Evolutionary conservation across 208 protist genomes (phyloP), one percentile per base, ranked within the genome.

Genomic region (Leishmania guyanensis): DNA sequence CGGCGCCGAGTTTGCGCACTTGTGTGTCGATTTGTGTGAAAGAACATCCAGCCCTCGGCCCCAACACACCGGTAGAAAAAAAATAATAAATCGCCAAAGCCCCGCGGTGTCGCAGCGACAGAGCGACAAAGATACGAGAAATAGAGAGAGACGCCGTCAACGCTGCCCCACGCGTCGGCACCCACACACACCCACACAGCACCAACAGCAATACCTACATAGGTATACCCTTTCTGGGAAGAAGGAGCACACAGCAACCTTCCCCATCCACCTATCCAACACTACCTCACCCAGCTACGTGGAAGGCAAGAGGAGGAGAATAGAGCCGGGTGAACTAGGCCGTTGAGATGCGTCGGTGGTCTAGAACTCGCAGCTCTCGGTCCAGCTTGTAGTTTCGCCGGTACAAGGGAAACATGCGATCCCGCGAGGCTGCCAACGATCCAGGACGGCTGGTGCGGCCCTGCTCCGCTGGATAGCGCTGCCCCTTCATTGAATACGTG

Each of bases 371-470:
- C 54, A 95, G 66, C 70, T 97, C 85, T 6, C 66, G 77, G 72
- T 96, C 80, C 43, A 97, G 74, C 17, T 86, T 84, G 75, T 81
- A 77, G 78, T 96, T 95, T 1, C 93, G 81, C 20, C 80, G 68
- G 87, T 95, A 95, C 43, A 97, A 75, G 26, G 93, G 92, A 70
- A 96, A 97, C 90, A 97, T 90, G 29, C 87, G 84, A 76, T 90
- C 87, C 9, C 91, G 86, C 33, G 91, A 93, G 26, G 86, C 86
- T 6, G 83, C 69, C 33, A 93, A 78, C 14, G 89, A 91, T 6
- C 94, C 94, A 26, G 94, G 94, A 0, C 92, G 86, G 71, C 93
- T 96, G 10, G 86, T 85, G 33, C 93, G 89, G 51, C 92, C 93
- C 77, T 93, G 91, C 83, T 97, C 90, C 3, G 87, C 90, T 10